Evolutionary conservation across 495 filamentous ascomycete species (phyloP).

Genomic region (Cercophora newfieldiana): DNA sequence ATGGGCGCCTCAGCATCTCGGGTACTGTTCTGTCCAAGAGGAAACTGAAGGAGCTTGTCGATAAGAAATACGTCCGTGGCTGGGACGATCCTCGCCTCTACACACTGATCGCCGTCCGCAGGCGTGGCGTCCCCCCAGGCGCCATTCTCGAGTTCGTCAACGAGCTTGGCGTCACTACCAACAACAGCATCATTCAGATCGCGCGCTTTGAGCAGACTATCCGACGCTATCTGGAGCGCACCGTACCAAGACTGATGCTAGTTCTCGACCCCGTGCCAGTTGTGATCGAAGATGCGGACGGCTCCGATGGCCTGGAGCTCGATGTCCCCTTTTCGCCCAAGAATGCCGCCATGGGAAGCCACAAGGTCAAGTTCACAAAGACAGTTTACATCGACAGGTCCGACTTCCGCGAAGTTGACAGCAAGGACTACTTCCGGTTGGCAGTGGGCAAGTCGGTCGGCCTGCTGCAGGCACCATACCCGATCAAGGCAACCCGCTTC

Average conservation of each 20-base stretch:
- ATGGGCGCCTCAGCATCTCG: constrained; percentile 75
- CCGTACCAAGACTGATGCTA: constrained; percentile 84
- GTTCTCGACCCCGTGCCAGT: constrained; percentile 80
- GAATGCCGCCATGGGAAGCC: constrained; percentile 61
- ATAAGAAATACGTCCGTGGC: constrained; percentile 67
- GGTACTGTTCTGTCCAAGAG: constrained; percentile 85
- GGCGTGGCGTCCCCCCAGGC: constrained; percentile 81
- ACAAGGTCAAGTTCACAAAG: constrained; percentile 74
- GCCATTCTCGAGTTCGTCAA: constrained; percentile 86
- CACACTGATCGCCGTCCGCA: constrained; percentile 80
- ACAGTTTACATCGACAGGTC: constrained; percentile 88
- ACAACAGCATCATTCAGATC: constrained; percentile 69
- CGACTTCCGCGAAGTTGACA: constrained; percentile 87
- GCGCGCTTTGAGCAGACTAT: constrained; percentile 75
- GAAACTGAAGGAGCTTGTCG: constrained; percentile 74
- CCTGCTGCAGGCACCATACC: constrained; percentile 77
- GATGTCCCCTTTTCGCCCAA: constrained; percentile 75
- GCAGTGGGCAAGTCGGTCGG: constrained; percentile 89
- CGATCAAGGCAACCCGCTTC: constrained; percentile 77
- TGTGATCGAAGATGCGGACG: constrained; percentile 72
- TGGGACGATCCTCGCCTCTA: constrained; percentile 92
- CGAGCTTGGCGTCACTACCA: constrained; percentile 83
- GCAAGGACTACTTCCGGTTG: constrained; percentile 88
- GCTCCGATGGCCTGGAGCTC: constrained; percentile 57
- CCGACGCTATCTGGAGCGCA: constrained; percentile 76